Conservation (phyloP, 805 yeast species). For the Candida pseudofarinosa region DNA sequence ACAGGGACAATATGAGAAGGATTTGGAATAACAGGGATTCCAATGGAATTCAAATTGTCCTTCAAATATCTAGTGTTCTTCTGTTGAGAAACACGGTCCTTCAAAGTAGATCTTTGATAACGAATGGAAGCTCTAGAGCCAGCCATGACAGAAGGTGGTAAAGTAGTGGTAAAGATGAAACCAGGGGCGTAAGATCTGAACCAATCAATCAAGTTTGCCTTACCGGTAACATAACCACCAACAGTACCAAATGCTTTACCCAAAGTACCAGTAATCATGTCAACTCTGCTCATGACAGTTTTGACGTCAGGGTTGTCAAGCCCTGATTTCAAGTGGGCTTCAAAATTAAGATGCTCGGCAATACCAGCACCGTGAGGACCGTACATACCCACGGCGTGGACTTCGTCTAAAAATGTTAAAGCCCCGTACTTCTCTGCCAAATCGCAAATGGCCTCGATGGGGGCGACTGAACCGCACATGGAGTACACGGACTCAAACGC, state of each 20-base stretch:
- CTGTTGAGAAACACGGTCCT: conserved; percentile 82
- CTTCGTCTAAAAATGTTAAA: conserved; percentile 94
- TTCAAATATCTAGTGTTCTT: conserved; percentile 82
- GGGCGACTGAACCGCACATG: conserved; percentile 97
- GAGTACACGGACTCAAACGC: conserved; percentile 97
- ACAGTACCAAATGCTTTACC: conserved; percentile 97
- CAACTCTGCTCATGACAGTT: conserved; percentile 84
- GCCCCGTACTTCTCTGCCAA: conserved; percentile 98
- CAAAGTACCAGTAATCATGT: conserved; percentile 94
- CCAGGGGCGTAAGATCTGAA: conserved; percentile 95
- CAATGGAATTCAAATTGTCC: conserved; percentile 57
- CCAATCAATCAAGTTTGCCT: conserved; percentile 84
- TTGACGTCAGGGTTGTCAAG: conserved; percentile 41
- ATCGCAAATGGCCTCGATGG: conserved; percentile 88
- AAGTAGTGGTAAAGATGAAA: conserved; percentile 91
- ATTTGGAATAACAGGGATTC: conserved; percentile 94
- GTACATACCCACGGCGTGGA: conserved; percentile 97
- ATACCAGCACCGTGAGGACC: conserved; percentile 99
- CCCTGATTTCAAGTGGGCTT: conserved; percentile 70
- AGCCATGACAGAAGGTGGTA: conserved; percentile 98
- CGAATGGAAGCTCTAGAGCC: conserved; percentile 88
- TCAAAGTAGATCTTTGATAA: conserved; percentile 71
- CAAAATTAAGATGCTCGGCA: conserved; percentile 92
- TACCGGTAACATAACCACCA: conserved; percentile 97
- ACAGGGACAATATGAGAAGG: conserved; percentile 97